Percentiles rank a stretch among this genome's conserved stretches.
phyloP scores from a whole-genome alignment of 768 basidiomycete species.

The Boletus rubropictus region DNA sequence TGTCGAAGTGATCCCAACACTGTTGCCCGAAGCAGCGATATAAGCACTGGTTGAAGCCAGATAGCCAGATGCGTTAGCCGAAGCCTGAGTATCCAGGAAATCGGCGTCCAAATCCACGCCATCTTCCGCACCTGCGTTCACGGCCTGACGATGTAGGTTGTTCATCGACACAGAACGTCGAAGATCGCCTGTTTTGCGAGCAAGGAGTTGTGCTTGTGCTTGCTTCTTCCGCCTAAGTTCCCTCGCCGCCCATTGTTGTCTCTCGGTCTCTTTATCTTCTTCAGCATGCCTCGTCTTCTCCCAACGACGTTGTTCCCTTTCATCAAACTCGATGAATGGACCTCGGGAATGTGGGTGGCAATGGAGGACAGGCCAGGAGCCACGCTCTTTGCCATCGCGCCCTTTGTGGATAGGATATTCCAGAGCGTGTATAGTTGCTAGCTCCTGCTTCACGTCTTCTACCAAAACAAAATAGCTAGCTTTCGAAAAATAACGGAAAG shows the following conservation, averaged over 20 bases:
- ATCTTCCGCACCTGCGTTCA: slow-evolving; percentile 37
- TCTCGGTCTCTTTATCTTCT: slow-evolving; percentile 34
- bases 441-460: slow-evolving; percentile 81
- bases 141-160: slow-evolving; percentile 58
- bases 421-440: slow-evolving; percentile 78
- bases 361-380: slow-evolving; percentile 79
- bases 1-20: slow-evolving; percentile 85
- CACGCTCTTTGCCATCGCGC: slow-evolving; percentile 47
- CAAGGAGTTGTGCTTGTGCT: slow-evolving; percentile 23
- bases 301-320: slow-evolving; percentile 63
- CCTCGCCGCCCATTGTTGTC: slow-evolving; percentile 21
- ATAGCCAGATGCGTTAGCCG: slow-evolving; percentile 66
- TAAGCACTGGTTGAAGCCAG: slow-evolving; percentile 57
- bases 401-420: slow-evolving; percentile 64
- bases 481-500: slow-evolving; percentile 80
- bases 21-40: slow-evolving; percentile 92
- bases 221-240: slow-evolving; percentile 28
- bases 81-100: slow-evolving; percentile 37
- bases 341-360: slow-evolving; percentile 70
- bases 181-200: slow-evolving; percentile 46
- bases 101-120: slow-evolving; percentile 40
- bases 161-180: slow-evolving; percentile 72
- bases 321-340: slow-evolving; percentile 72
- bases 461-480: slow-evolving; percentile 77
- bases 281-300: slow-evolving; percentile 46